phyloP scores from a whole-genome alignment of 768 basidiomycete genomes.

The Suillus cothurnatus region DNA sequence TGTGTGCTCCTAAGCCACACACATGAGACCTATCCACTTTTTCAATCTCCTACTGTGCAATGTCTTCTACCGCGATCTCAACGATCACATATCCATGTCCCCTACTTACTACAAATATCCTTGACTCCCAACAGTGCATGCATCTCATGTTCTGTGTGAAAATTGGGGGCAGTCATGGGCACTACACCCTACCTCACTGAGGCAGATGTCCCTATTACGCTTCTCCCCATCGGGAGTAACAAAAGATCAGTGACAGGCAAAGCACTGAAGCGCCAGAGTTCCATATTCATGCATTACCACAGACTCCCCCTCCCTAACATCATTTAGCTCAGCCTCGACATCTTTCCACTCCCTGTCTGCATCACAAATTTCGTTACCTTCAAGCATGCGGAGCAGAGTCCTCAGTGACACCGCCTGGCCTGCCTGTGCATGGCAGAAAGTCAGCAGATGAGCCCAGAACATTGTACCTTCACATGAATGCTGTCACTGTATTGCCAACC shows the following conservation, averaged over 20 bases:
- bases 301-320: constrained; percentile 24
- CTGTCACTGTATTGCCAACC: constrained; percentile 14
- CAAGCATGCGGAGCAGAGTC: constrained; percentile 17
- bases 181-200: constrained; percentile 39
- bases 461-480: constrained; percentile 27
- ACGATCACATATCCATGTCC: constrained; percentile 21
- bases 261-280: constrained; percentile 34
- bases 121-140: constrained; percentile 32
- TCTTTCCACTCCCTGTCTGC: constrained; percentile 17
- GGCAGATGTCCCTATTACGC: constrained; percentile 18
- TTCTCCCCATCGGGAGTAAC: constrained; percentile 24
- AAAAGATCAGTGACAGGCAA: constrained; percentile 16
- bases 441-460: constrained; percentile 19
- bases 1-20: not conserved
- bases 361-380: constrained; percentile 21
- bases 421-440: constrained; percentile 18
- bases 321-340: constrained; percentile 18
- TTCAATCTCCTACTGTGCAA: constrained; percentile 11
- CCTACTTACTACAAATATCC: constrained; percentile 38
- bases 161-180: constrained; percentile 38
- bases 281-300: constrained; percentile 29
- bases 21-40: not conserved
- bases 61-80: constrained; percentile 25
- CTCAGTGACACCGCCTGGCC: constrained; percentile 20
- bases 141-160: constrained; percentile 41